Percentiles rank a stretch among this genome's conserved stretches.
These are phyloP conservation scores for Jaltomata sinuosa DNA, from an alignment of 257 asterid species.

Conservation along the genomic window DNA sequence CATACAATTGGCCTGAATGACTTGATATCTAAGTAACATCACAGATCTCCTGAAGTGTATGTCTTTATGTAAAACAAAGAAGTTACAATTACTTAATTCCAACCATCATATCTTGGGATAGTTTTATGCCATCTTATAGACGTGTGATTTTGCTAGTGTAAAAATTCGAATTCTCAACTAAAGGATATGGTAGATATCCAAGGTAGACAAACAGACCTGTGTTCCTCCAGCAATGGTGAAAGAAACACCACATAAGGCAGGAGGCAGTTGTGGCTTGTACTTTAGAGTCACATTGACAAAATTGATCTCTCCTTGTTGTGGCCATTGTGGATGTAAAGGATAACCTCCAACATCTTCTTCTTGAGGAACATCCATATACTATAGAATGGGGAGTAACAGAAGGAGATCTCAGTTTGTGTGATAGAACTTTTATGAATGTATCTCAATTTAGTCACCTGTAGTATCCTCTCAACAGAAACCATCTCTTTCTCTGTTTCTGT, in stretches of 20 bases:
- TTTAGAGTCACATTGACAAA: slow-evolving; percentile 74
- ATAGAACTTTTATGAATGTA: neutral
- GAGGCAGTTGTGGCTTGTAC: slow-evolving; percentile 70
- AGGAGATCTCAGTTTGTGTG: neutral
- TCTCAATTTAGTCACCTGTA: slow-evolving; percentile 46
- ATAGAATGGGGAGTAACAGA: slow-evolving; percentile 1
- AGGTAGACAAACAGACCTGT: slow-evolving; percentile 34
- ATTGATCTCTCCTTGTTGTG: slow-evolving; percentile 52
- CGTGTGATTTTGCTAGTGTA: neutral
- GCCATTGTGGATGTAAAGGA: slow-evolving; percentile 46
- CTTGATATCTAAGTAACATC: neutral
- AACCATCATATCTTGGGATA: neutral
- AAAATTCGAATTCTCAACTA: neutral
- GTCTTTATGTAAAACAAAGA: neutral
- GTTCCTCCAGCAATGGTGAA: slow-evolving; percentile 58
- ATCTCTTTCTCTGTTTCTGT: slow-evolving; percentile 97
- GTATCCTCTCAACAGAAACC: slow-evolving; percentile 95
- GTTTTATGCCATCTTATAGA: neutral
- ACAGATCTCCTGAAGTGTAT: neutral
- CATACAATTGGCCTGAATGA: neutral
- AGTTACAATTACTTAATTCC: neutral
- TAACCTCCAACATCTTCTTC: slow-evolving; percentile 47
- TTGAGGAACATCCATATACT: slow-evolving; percentile 86
- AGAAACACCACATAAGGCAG: slow-evolving; percentile 57
- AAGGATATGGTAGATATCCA: neutral